Evolutionary conservation across 164 flowering plant species (phyloP), one percentile per base, ranked within the genome.

Genomic region (Liriodendron chinense): DNA sequence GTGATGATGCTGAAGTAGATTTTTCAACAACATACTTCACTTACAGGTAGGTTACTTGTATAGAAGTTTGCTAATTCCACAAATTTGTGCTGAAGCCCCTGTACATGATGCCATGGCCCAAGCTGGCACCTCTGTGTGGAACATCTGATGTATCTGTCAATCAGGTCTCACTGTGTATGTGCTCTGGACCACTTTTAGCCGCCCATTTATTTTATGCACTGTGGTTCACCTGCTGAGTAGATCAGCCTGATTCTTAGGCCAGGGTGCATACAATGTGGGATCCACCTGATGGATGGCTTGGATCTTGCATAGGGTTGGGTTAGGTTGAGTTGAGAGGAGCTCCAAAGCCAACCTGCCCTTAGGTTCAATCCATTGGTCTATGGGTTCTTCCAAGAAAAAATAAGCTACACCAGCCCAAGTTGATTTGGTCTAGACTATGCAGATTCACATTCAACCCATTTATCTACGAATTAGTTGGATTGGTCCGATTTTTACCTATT

Each of bases 1-100:
- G 89, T 84, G 81, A 84, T 73, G 96, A 96, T 85, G 89, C 89
- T 47, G 98, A 96, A 83, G 84, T 83, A 69, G 98, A 96, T 83
- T 96, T 96, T 96, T 96, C 81, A 89, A 86, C 76, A 92, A 92
- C 76, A 88, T 96, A 28, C 78, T 87, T 63, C 98, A 96, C 80
- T 76, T 91, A 65, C 98, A 94, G 94, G 99, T 93, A 34, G 77
- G 74, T 69, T 71, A 70, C 43, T 4, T 4, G 43, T 34, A 34
- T 4, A 34, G 43, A 34, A 34, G 43, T 34, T 34, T 23, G 16
- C 59, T 53, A 12, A 34, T 53, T 3, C 59, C 59, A 12, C 18
- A 53, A 53, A 16, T 53, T 53, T 53, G 18, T 53, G 59, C 12
- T 53, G 59, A 53, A 12, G 18, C 59, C 13, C 59, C 13, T 53